phyloP scores from a whole-genome alignment of 495 filamentous ascomycete genomes.

The Daldinia decipiens region DNA sequence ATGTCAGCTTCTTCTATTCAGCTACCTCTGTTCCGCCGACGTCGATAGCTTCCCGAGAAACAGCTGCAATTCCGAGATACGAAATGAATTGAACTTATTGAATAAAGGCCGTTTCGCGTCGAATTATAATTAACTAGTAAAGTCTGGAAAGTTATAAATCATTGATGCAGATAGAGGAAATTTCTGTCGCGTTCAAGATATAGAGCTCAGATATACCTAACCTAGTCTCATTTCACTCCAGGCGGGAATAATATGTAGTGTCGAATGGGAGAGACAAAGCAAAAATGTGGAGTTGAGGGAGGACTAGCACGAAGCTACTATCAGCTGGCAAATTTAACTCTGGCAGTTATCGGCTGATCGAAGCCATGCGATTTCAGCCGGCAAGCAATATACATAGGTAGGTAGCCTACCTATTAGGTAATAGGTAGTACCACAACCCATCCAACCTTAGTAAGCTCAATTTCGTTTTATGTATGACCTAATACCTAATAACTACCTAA shows the following conservation, averaged over 20 bases:
- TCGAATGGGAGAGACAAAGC: slow-evolving; percentile 5
- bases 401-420: too few relatives aligned
- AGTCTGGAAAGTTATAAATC: slow-evolving; percentile 1
- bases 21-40: slow-evolving; percentile 18
- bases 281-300: slow-evolving; percentile 2
- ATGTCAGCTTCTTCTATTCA: slow-evolving; percentile 16
- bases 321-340: slow-evolving; percentile 7
- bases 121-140: slow-evolving; percentile 23
- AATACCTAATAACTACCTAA: too few relatives aligned
- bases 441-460: background rate
- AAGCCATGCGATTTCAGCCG: background rate
- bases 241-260: slow-evolving; percentile 14
- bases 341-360: slow-evolving; percentile 10
- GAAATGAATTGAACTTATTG: slow-evolving; percentile 33
- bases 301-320: slow-evolving; percentile 5
- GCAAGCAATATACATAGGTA: too few relatives aligned
- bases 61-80: slow-evolving; percentile 25
- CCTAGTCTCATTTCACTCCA: slow-evolving; percentile 1
- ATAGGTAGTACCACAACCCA: background rate
- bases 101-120: slow-evolving; percentile 33
- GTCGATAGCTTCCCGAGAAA: slow-evolving; percentile 22
- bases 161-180: slow-evolving; percentile 1
- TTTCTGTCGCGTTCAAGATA: slow-evolving; percentile 10
- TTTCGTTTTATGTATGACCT: background rate
- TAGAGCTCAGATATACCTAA: background rate